Evolutionary conservation across 2,329 filamentous ascomycete genomes (phyloP), one percentile per base, ranked within the genome.

Genomic region (Alternaria sp.): DNA sequence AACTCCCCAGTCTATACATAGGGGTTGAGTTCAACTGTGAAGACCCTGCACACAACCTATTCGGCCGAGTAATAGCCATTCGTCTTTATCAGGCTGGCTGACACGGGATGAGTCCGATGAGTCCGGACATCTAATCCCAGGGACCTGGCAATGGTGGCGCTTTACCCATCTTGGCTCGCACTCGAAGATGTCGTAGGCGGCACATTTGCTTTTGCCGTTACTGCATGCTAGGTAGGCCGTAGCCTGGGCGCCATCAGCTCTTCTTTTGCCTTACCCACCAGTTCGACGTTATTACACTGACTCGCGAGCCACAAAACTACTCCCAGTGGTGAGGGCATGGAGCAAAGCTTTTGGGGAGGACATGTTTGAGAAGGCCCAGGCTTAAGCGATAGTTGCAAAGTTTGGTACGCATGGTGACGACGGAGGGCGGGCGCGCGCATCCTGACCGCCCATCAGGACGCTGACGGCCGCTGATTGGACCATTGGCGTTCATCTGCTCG

Each of bases 401-500:
- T 58, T 58, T 51, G 55, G 58, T 47, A 55, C 30, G 51, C 43
- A 25, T 49, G 25, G 30, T 50, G 58, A 57, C 58, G 51, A 61
- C n/a, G 26, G 18, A 54, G 26, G 30, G 30, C 50, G 28, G n/a
- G 47, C 54, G n/a, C 47, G 18, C 14, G 55, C 37, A 58, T 54
- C 41, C 60, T 37, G 41, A 33, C 37, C 23, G 47, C 58, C 55
- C 53, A 66, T 64, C 55, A 57, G 2, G 15, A 14, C 11, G 18
- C 28, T 37, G 25, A n/a, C 14, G 43, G 30, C 23, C 15, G 41
- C 49, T 61, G 62, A 61, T 64, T 64, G 58, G 62, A 20, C 45
- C 25, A 15, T 33, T 23, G 37, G 47, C 37, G 25, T 18, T 46
- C 20, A 21, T 37, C 37, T 53, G 46, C 33, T 43, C 26, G 14